phyloP scores from a whole-genome alignment of 345 rosid genomes.

The Aurinia saxatilis region DNA sequence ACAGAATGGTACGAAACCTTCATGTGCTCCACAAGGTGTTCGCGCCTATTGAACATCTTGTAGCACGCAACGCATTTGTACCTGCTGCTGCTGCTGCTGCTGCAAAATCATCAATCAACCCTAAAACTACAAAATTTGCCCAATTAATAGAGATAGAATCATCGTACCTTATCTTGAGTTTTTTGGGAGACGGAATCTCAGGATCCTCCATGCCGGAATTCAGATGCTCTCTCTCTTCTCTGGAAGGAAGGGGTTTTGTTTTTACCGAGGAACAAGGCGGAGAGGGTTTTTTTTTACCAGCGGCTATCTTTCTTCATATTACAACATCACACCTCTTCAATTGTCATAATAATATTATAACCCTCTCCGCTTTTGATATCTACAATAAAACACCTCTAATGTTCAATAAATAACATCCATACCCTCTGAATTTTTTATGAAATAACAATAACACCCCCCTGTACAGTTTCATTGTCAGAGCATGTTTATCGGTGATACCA shows the following conservation, averaged over 20 bases:
- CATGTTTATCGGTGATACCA: no score
- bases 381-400: neutral
- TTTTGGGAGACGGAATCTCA: neutral
- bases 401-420: neutral
- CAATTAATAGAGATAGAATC: neutral
- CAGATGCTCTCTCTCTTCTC: neutral
- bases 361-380: neutral
- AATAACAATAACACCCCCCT: neutral
- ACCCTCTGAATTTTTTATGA: neutral
- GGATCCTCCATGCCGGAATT: slow-evolving; percentile 21
- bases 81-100: no score
- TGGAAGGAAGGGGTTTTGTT: neutral
- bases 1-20: slow-evolving; percentile 57
- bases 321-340: neutral
- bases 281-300: neutral
- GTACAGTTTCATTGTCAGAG: no score
- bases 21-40: slow-evolving; percentile 82
- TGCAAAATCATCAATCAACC: no score
- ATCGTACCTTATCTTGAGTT: slow-evolving; percentile 19
- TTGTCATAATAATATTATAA: neutral
- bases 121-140: slow-evolving; percentile 1
- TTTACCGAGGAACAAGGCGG: neutral
- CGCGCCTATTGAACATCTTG: slow-evolving; percentile 61
- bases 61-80: slow-evolving; percentile 65
- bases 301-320: neutral